These are phyloP conservation scores for Murraya paniculata DNA, from an alignment of 345 rosid species.

Conservation along the genomic window DNA sequence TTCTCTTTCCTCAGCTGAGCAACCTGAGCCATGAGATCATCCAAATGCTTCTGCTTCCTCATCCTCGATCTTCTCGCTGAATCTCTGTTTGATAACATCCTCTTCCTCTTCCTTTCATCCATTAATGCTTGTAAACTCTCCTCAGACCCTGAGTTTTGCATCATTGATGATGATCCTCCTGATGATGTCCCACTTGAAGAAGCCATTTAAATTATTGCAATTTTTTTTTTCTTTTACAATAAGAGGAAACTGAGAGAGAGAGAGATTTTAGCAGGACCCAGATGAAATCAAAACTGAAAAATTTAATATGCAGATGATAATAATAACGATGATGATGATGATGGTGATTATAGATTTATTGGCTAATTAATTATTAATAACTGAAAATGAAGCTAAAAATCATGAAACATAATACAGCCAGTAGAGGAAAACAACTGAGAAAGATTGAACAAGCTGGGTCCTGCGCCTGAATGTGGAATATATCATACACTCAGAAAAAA, in stretches of 20 bases:
- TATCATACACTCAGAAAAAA: conserved; percentile 78
- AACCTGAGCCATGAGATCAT: conserved; percentile 67
- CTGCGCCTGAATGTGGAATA: conserved; percentile 81
- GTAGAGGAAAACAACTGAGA: conserved; percentile 99
- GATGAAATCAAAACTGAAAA: conserved; percentile 8
- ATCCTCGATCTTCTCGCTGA: conserved; percentile 93
- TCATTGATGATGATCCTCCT: conserved; percentile 37
- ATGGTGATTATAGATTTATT: conserved; percentile 7
- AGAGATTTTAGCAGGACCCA: conserved; percentile 40
- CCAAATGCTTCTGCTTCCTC: conserved; percentile 89
- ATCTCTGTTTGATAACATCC: conserved; percentile 93
- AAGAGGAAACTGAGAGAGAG: not conserved
- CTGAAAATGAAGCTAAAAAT: conserved; percentile 17
- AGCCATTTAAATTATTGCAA: conserved; percentile 42
- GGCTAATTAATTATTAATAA: conserved; percentile 11
- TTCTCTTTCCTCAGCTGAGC: conserved; percentile 53
- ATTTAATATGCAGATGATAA: conserved; percentile 6
- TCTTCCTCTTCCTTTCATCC: conserved; percentile 85
- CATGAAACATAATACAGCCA: conserved; percentile 97
- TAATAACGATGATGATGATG: not conserved
- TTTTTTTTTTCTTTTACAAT: not conserved
- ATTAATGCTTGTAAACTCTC: conserved; percentile 47
- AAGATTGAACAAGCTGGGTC: conserved; percentile 97
- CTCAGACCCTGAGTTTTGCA: conserved; percentile 68
- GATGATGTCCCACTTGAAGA: conserved; percentile 62